A percentile compares a stretch with the other conserved stretches of the same genome.
Evolutionary conservation across 169 alveolate species (phyloP).

Genomic region (Plasmodium chabaudi): DNA sequence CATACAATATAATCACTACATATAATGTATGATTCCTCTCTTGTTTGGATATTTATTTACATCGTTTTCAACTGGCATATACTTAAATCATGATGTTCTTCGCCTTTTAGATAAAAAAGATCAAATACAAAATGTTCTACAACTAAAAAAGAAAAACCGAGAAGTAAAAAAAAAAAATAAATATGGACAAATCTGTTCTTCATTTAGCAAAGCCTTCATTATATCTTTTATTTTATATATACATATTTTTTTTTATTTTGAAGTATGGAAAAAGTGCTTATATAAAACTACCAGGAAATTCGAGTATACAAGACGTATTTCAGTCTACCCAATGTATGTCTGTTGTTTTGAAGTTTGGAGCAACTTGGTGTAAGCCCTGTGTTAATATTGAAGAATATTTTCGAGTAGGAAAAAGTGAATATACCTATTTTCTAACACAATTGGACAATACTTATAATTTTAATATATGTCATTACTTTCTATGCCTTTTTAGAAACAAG

Average conservation of each 20-base stretch:
- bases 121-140: conserved; percentile 25
- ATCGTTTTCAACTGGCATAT: background rate
- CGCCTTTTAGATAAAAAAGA: conserved; percentile 7
- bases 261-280: conserved; percentile 23
- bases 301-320: conserved; percentile 24
- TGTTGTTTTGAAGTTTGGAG: conserved; percentile 56
- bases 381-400: conserved; percentile 25
- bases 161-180: conserved; percentile 21
- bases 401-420: conserved; percentile 25
- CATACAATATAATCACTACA: background rate
- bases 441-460: background rate
- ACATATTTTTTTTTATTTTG: conserved; percentile 2
- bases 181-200: background rate
- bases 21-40: background rate
- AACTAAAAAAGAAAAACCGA: conserved; percentile 32
- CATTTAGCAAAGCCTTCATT: no score
- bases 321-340: conserved; percentile 22
- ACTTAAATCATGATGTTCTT: background rate
- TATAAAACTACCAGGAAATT: conserved; percentile 16
- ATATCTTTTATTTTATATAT: background rate
- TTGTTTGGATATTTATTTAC: conserved; percentile 8
- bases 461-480: background rate
- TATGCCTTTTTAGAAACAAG: conserved; percentile 13
- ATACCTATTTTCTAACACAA: background rate
- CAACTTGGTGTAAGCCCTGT: conserved; percentile 73